These are phyloP conservation scores for Mycena albidolilacea DNA, from an alignment of 768 basidiomycete species.

Conservation along the genomic window DNA sequence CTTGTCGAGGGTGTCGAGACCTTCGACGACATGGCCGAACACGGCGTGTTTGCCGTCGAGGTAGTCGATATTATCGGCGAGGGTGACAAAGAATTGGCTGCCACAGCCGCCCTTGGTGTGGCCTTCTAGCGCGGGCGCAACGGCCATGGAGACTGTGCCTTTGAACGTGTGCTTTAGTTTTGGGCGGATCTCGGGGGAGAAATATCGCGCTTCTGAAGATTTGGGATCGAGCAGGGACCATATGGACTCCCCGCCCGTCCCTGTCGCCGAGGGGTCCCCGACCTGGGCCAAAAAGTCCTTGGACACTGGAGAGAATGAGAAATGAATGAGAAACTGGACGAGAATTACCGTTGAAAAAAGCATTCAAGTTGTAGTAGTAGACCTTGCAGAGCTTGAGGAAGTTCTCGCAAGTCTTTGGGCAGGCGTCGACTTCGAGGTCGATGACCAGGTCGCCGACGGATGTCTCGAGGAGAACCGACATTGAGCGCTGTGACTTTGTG, in stretches of 20 bases:
- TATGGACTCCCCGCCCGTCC: slow-evolving; percentile 93
- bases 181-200: slow-evolving; percentile 85
- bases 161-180: slow-evolving; percentile 86
- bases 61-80: slow-evolving; percentile 93
- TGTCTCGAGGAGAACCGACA: slow-evolving; percentile 98
- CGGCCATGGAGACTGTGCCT: slow-evolving; percentile 98
- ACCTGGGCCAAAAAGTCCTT: slow-evolving; percentile 97
- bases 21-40: slow-evolving; percentile 97
- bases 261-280: slow-evolving; percentile 97
- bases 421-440: slow-evolving; percentile 92
- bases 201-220: slow-evolving; percentile 76
- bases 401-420: slow-evolving; percentile 94
- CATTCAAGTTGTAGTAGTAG: slow-evolving; percentile 97
- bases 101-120: slow-evolving; percentile 85
- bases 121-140: slow-evolving; percentile 84
- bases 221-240: slow-evolving; percentile 81
- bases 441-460: slow-evolving; percentile 97
- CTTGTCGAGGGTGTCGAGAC: slow-evolving; percentile 91
- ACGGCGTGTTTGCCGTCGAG: slow-evolving; percentile 94
- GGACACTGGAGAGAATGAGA: slow-evolving; percentile 71
- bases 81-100: slow-evolving; percentile 97
- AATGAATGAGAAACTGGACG: slow-evolving; percentile 1
- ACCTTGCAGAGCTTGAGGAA: slow-evolving; percentile 98
- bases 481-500: slow-evolving; percentile 45
- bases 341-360: slow-evolving; percentile 95